A percentile compares a stretch with the other conserved stretches of the same genome.
These are phyloP conservation scores for Arthrocladium fulminans DNA, from an alignment of 2,329 filamentous ascomycete genomes.

Conservation along the genomic window DNA sequence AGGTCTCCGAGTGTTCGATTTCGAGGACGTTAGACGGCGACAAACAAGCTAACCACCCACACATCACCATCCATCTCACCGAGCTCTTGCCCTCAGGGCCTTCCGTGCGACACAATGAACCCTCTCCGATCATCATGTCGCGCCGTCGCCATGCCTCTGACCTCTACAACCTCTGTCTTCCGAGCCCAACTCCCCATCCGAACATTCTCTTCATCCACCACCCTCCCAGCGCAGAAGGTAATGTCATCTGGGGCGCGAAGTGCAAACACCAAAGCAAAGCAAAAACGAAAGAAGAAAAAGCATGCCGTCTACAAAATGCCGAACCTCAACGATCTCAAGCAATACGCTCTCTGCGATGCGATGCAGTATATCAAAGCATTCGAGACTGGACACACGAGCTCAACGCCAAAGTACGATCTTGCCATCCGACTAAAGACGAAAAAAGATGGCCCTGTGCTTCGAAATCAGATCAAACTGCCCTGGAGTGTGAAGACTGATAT, in stretches of 20 bases:
- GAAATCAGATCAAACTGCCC: conserved; percentile 79
- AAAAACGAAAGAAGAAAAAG: conserved; percentile 55
- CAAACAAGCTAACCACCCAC: background rate
- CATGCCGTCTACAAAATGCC: conserved; percentile 56
- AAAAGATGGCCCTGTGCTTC: conserved; percentile 78
- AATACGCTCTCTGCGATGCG: conserved; percentile 80
- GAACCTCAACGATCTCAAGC: conserved; percentile 56
- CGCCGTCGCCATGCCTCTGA: background rate
- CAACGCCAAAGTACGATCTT: conserved; percentile 76
- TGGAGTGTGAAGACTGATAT: conserved; percentile 83
- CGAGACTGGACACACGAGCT: conserved; percentile 75
- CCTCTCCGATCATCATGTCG: conserved; percentile 2
- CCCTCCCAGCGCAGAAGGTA: conserved; percentile 29
- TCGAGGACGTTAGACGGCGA: background rate
- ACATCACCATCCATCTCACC: background rate
- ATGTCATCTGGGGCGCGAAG: conserved; percentile 25
- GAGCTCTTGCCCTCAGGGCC: background rate
- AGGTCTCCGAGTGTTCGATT: too few species aligned
- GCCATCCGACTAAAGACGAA: conserved; percentile 71
- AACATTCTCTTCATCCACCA: conserved; percentile 18
- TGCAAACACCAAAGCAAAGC: conserved; percentile 49
- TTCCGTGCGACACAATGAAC: background rate
- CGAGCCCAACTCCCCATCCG: background rate
- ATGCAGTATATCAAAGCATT: conserved; percentile 88
- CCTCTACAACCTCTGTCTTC: background rate